Conservation (phyloP, 2,329 filamentous ascomycete species). For the Fusarium musae region DNA sequence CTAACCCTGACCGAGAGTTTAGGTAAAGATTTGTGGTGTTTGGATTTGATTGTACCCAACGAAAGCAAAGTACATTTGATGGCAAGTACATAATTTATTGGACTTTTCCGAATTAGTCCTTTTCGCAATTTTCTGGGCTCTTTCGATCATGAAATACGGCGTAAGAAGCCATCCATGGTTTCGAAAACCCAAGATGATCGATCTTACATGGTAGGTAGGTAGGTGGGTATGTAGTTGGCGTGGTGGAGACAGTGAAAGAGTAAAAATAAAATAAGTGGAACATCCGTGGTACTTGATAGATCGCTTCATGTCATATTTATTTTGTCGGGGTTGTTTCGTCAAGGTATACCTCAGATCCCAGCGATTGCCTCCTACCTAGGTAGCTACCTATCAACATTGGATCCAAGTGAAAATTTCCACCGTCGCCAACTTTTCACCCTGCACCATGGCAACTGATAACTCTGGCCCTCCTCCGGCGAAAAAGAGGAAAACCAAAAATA, state of each 20-base stretch:
- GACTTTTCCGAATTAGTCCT: background rate
- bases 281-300: background rate
- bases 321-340: background rate
- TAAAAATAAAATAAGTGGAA: background rate
- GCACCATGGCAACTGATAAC: slow-evolving; percentile 42
- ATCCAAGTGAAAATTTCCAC: slow-evolving; percentile 1
- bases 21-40: background rate
- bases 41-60: background rate
- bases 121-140: background rate
- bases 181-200: background rate
- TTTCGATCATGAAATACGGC: background rate
- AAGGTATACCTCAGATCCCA: background rate
- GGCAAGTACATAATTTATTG: background rate
- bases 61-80: background rate
- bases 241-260: background rate
- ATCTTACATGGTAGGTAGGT: too few relatives aligned
- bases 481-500: slow-evolving; percentile 53
- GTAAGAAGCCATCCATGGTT: background rate
- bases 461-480: slow-evolving; percentile 48
- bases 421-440: background rate
- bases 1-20: background rate
- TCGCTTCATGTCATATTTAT: background rate
- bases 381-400: background rate
- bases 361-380: background rate
- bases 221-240: background rate